Percentiles rank a stretch among this genome's conserved stretches.
phyloP scores from a whole-genome alignment of 2,329 filamentous ascomycete genomes.

The Didymellaceae sp. region DNA sequence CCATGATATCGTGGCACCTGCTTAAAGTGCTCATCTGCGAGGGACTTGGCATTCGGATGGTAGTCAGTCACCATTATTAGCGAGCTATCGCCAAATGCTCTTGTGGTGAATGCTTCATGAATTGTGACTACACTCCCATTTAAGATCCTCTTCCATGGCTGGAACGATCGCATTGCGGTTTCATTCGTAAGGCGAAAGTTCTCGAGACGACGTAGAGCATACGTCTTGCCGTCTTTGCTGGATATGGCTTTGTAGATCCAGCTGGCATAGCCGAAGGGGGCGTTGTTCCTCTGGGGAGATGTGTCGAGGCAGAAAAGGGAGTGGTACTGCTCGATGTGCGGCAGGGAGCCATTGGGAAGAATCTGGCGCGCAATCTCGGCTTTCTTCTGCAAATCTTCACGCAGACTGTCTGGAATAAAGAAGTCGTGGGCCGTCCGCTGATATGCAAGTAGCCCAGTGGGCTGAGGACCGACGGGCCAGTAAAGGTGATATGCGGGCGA shows the following conservation, averaged over 20 bases:
- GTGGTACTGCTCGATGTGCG: slow-evolving; percentile 85
- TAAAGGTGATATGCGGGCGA: slow-evolving; percentile 81
- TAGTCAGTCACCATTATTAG: slow-evolving; percentile 94
- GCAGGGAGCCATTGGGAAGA: slow-evolving; percentile 78
- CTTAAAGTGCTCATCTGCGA: slow-evolving; percentile 80
- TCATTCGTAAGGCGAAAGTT: slow-evolving; percentile 89
- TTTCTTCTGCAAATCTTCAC: slow-evolving; percentile 90
- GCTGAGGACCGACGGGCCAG: slow-evolving; percentile 81
- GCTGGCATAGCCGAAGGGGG: slow-evolving; percentile 84
- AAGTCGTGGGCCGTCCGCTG: slow-evolving; percentile 89
- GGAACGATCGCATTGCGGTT: slow-evolving; percentile 82
- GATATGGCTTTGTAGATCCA: slow-evolving; percentile 97
- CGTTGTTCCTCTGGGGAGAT: slow-evolving; percentile 76
- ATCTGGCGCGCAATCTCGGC: slow-evolving; percentile 84
- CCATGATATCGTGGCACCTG: slow-evolving; percentile 49
- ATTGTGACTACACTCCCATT: slow-evolving; percentile 84
- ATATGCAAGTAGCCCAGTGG: slow-evolving; percentile 80
- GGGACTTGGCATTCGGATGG: slow-evolving; percentile 86
- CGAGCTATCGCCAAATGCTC: slow-evolving; percentile 92
- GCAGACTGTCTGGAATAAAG: slow-evolving; percentile 84
- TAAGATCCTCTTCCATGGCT: slow-evolving; percentile 86
- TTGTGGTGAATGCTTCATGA: slow-evolving; percentile 90
- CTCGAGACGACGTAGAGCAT: slow-evolving; percentile 85
- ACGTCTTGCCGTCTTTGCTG: slow-evolving; percentile 86
- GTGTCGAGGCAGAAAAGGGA: slow-evolving; percentile 89